A percentile compares a stretch with the other conserved stretches of the same genome.
Evolutionary conservation across 495 filamentous ascomycete genomes (phyloP).

Genomic region (Tuber melanosporum): DNA sequence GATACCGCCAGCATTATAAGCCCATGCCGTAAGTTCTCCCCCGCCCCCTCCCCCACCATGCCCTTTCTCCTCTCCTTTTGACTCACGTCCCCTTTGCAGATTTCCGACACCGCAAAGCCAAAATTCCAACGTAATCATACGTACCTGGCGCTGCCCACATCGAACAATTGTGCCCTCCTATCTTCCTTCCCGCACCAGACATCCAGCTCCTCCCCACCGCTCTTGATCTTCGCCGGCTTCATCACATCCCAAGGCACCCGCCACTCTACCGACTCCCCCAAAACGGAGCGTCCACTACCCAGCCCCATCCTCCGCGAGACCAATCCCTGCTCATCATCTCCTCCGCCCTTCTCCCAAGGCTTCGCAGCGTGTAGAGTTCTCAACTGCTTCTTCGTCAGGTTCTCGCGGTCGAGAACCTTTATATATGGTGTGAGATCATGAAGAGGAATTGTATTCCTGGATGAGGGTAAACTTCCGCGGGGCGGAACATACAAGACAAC

Average conservation of each 20-base stretch:
- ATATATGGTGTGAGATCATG: conserved; percentile 24
- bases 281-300: background rate
- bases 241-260: conserved; percentile 27
- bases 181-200: conserved; percentile 32
- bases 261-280: conserved; percentile 16
- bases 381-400: conserved; percentile 12
- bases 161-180: conserved; percentile 24
- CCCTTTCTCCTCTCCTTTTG: conserved; percentile 24
- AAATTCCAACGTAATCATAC: conserved; percentile 11
- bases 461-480: conserved; percentile 14
- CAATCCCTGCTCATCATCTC: background rate
- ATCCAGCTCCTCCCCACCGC: conserved; percentile 5
- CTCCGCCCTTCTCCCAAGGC: background rate
- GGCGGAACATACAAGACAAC: conserved; percentile 27
- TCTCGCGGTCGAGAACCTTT: conserved; percentile 27
- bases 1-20: conserved; percentile 4
- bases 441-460: conserved; percentile 14
- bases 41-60: conserved; percentile 8
- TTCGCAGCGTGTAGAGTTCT: conserved; percentile 7
- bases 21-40: background rate
- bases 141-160: conserved; percentile 16
- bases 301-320: background rate
- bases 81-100: conserved; percentile 8
- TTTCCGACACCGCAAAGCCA: conserved; percentile 8
- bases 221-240: conserved; percentile 23